These are phyloP conservation scores for Colletotrichum nymphaeae DNA, from an alignment of 2,329 filamentous ascomycete genomes.

Conservation along the genomic window DNA sequence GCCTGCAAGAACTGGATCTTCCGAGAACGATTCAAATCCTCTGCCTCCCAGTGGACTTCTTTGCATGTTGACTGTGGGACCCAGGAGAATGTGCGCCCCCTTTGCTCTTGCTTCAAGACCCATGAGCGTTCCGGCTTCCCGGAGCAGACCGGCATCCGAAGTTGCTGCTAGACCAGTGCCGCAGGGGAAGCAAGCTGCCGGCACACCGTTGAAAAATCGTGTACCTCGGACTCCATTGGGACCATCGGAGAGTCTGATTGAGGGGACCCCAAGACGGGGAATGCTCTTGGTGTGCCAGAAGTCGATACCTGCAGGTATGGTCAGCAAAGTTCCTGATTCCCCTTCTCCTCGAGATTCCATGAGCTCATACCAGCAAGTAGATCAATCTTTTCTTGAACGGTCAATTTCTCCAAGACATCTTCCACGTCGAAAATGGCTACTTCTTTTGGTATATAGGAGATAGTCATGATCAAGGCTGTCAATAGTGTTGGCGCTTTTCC, in stretches of 20 bases:
- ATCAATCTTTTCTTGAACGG: constrained; percentile 62
- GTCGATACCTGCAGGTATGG: background rate
- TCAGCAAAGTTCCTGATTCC: constrained; percentile 1
- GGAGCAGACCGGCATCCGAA: constrained; percentile 29
- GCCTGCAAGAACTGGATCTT: constrained; percentile 82
- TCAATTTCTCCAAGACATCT: constrained; percentile 63
- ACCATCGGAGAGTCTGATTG: constrained; percentile 33
- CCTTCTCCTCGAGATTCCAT: too few species aligned
- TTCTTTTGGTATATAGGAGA: background rate
- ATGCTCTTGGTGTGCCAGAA: constrained; percentile 36
- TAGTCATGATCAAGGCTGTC: background rate
- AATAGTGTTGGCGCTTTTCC: too few species aligned
- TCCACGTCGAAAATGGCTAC: constrained; percentile 63
- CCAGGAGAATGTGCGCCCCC: constrained; percentile 57
- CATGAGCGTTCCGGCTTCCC: constrained; percentile 20
- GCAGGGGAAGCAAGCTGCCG: constrained; percentile 68
- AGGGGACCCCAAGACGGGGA: constrained; percentile 26
- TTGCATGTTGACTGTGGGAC: constrained; percentile 64
- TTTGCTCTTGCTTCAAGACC: constrained; percentile 4
- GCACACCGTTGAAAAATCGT: constrained; percentile 41
- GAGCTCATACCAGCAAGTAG: constrained; percentile 56
- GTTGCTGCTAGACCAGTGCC: constrained; percentile 35
- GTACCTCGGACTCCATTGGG: constrained; percentile 47
- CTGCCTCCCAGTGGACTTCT: constrained; percentile 84
- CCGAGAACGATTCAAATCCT: constrained; percentile 87